Base-by-base conservation (phyloP, 208 protist species). In the Vickermania spadyakhi region DNA sequence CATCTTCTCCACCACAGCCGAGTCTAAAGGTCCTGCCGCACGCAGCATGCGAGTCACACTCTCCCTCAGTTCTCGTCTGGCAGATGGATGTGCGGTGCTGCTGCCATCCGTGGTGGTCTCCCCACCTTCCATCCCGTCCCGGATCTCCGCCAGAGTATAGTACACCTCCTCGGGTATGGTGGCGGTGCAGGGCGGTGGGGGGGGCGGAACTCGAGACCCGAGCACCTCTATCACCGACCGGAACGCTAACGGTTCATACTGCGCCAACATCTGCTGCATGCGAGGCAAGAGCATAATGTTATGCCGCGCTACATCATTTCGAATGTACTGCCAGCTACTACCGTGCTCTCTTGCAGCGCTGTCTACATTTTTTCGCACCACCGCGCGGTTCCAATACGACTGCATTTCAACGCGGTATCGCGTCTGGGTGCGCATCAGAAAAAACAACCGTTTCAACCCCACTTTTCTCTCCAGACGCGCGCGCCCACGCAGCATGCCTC, bases 191-290 rank as follows among this genome's bases (percentile, higher is more conserved):
- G 87, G 87, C 29, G 87, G 82, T 29, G 77, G 79, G 4, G 84
- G 87, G 21, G 87, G 87, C 2, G 87, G 61, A 60, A 94, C 77
- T 23, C 80, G 82, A 22, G 87, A 94, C 11, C 77, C 87, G 52
- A 82, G 89, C 21, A 94, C 72, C 68, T 94, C 87, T 66, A 91
- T 60, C 2, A 94, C 73, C 2, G 87, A 78, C 11, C 87, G 84
- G 61, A 94, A 94, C 2, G 87, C 78, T n/a, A 94, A 65, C 30
- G 87, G 87, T 70, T 94, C 87, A 56, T 94, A 94, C 59, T 89
- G 81, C n/a, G 87, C 84, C 0, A 94, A 66, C 27, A 73, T 62
- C 63, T 91, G 84, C 64, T 92, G 84, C 7, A 75, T 79, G 31
- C 70, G 67, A 2, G 87, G 87, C 25, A 90, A 66, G 7, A 94